These are phyloP conservation scores for Sordaria brevicollis DNA, from an alignment of 495 filamentous ascomycete species.

Conservation along the genomic window DNA sequence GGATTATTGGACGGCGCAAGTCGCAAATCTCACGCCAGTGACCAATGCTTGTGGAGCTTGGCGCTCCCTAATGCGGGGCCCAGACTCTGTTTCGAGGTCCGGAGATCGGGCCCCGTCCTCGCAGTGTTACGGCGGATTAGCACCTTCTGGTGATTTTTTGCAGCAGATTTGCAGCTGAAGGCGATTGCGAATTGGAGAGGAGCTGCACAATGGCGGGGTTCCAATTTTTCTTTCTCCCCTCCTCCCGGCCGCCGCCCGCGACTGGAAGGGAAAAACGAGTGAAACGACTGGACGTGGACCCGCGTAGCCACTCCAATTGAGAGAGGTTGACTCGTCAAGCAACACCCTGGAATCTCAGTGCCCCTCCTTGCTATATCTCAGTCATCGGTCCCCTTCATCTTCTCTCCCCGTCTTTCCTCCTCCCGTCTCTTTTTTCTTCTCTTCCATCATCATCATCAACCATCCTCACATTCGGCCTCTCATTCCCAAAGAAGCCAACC, in stretches of 20 bases:
- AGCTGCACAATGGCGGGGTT: slow-evolving; percentile 7
- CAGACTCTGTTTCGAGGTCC: not conserved
- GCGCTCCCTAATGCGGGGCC: not conserved
- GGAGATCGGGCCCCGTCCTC: not conserved
- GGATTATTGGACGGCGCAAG: not conserved
- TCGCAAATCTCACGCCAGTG: not conserved
- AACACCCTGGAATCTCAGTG: not conserved
- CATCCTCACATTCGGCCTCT: not conserved
- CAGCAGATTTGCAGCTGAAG: not conserved
- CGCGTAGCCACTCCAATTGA: not conserved
- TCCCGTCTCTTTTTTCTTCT: not conserved
- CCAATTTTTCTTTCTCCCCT: slow-evolving; percentile 11
- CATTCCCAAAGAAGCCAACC: not conserved
- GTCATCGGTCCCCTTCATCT: slow-evolving; percentile 2
- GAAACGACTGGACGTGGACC: too few species aligned
- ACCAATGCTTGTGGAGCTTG: not conserved
- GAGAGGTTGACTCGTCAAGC: not conserved
- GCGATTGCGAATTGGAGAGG: not conserved
- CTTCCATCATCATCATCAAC: not conserved
- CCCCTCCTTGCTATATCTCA: not conserved
- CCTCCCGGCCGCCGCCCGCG: not conserved
- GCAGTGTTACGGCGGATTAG: not conserved
- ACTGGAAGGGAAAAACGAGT: too few species aligned
- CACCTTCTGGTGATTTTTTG: not conserved
- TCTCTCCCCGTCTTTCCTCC: slow-evolving; percentile 1